Conservation (phyloP, 768 basidiomycete genomes). For the Boletus sp. region DNA sequence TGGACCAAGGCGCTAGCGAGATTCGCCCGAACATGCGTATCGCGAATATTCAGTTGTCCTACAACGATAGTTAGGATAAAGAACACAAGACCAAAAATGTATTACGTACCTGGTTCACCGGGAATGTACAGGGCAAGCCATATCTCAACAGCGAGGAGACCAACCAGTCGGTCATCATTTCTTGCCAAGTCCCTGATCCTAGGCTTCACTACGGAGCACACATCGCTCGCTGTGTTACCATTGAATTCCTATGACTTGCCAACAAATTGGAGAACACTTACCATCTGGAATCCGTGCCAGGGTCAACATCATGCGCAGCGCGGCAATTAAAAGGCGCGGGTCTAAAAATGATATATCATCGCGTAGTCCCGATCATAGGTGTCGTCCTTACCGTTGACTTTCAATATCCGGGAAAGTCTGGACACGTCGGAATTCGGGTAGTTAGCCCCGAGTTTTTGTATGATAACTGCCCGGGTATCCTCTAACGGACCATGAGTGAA, state of each 20-base stretch:
- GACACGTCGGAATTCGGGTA: background rate
- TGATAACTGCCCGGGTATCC: slow-evolving; percentile 7
- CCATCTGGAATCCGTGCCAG: slow-evolving; percentile 20
- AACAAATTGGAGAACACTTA: background rate
- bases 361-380: too few relatives aligned
- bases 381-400: slow-evolving; percentile 9
- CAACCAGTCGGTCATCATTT: slow-evolving; percentile 8
- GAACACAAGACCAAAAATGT: background rate
- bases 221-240: background rate
- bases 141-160: slow-evolving; percentile 22
- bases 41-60: slow-evolving; percentile 10
- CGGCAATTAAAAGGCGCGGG: slow-evolving; percentile 6
- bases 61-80: background rate
- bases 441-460: background rate
- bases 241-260: too few relatives aligned
- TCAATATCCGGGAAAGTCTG: slow-evolving; percentile 18
- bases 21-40: slow-evolving; percentile 14
- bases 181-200: slow-evolving; percentile 16
- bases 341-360: slow-evolving; percentile 3
- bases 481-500: slow-evolving; percentile 2
- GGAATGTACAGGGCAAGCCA: slow-evolving; percentile 11
- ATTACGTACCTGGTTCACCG: background rate
- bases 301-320: slow-evolving; percentile 18
- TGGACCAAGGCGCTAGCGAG: slow-evolving; percentile 15
- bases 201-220: slow-evolving; percentile 7